These are phyloP conservation scores for Podospora tetraspora DNA, from an alignment of 495 filamentous ascomycete species.

Conservation along the genomic window DNA sequence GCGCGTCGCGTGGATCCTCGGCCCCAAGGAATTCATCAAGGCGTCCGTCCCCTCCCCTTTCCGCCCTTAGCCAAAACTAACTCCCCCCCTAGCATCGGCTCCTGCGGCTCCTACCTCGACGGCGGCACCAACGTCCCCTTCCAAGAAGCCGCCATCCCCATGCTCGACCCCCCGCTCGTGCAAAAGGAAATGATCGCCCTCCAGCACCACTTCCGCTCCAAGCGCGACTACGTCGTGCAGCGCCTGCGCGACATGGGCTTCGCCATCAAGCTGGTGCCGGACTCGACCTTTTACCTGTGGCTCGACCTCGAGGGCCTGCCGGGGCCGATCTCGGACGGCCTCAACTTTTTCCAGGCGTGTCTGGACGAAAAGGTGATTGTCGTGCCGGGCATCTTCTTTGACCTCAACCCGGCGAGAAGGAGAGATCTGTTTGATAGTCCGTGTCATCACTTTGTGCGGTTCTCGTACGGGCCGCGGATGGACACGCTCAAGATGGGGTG, in stretches of 20 bases:
- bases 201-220: slow-evolving; percentile 79
- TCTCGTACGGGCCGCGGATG: slow-evolving; percentile 89
- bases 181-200: slow-evolving; percentile 83
- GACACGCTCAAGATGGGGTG: slow-evolving; percentile 78
- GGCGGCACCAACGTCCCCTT: slow-evolving; percentile 93
- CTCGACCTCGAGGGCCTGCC: slow-evolving; percentile 55
- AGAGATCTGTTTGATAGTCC: slow-evolving; percentile 91
- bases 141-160: slow-evolving; percentile 86
- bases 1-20: slow-evolving; percentile 94
- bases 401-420: slow-evolving; percentile 84
- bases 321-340: slow-evolving; percentile 74
- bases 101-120: slow-evolving; percentile 91
- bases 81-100: slow-evolving; percentile 56
- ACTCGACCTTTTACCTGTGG: slow-evolving; percentile 88
- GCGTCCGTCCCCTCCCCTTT: slow-evolving; percentile 39
- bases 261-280: slow-evolving; percentile 67
- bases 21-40: slow-evolving; percentile 93
- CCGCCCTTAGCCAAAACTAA: not conserved
- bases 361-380: slow-evolving; percentile 90
- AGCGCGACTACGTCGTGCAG: slow-evolving; percentile 81
- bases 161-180: slow-evolving; percentile 81
- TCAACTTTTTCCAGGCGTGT: slow-evolving; percentile 96
- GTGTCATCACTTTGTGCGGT: slow-evolving; percentile 90
- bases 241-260: slow-evolving; percentile 82
- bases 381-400: slow-evolving; percentile 88